A percentile compares a stretch with the other conserved stretches of the same genome.
Evolutionary conservation across 257 asterid genomes (phyloP).

Genomic region (Salvia splendens): DNA sequence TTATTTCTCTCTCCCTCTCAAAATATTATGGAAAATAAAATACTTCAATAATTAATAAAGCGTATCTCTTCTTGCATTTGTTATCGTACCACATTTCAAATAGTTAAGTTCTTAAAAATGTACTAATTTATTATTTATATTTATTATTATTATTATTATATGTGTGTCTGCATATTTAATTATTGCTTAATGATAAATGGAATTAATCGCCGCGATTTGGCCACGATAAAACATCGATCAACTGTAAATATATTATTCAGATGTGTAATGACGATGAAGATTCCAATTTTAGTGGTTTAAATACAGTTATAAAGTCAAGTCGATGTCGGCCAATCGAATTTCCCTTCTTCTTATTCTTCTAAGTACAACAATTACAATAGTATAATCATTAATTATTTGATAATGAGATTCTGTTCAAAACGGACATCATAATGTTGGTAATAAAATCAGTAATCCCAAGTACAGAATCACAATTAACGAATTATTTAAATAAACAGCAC

Average conservation of each 20-base stretch:
- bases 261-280: slow-evolving; percentile 25
- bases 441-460: slow-evolving; percentile 21
- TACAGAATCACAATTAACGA: slow-evolving; percentile 9
- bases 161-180: too few relatives aligned
- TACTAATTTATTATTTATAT: not conserved
- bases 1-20: not conserved
- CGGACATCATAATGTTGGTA: slow-evolving; percentile 19
- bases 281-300: slow-evolving; percentile 29
- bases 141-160: too few relatives aligned
- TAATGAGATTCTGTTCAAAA: slow-evolving; percentile 26
- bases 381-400: slow-evolving; percentile 7
- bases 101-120: not conserved
- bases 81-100: not conserved
- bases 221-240: not conserved
- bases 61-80: too few relatives aligned
- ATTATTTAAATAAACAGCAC: slow-evolving; percentile 11
- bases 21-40: not conserved
- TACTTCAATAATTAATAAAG: too few relatives aligned
- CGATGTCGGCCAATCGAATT: slow-evolving; percentile 14
- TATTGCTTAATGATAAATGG: not conserved
- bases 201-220: not conserved
- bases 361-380: not conserved
- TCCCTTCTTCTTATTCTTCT: not conserved
- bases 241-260: not conserved
- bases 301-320: not conserved